Base-by-base conservation (phyloP, 1,139 yeast genomes). In the Hanseniaspora gamundiae region DNA sequence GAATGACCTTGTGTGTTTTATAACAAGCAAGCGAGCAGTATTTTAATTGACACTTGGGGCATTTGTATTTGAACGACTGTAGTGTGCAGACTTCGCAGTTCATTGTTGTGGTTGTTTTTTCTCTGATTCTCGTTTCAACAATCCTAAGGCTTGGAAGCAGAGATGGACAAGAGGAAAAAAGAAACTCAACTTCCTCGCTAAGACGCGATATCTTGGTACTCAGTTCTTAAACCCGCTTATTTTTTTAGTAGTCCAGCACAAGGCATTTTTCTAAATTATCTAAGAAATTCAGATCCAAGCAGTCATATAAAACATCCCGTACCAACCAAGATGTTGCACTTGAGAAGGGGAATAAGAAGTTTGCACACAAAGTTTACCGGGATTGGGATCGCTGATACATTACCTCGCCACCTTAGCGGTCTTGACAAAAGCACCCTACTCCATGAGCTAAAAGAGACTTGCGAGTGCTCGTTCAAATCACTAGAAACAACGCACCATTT, bases 11-110 rank as follows among this genome's bases (percentile, higher is more conserved):
- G 9, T 49, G 49, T 11, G 61, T 66, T 42, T 79, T 80, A 57
- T 71, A 80, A 51, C 88, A 80, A 1, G 47, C 51, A 10, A 80
- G 47, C 0, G 84, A 76, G 52, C 88, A 80, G 57, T 71, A 70
- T 33, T 54, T 53, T 3, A 62, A 49, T 0, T 55, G 51, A 51
- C 86, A 78, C 48, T 67, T 71, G 2, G 86, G 83, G 55, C 87
- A 80, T 52, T 71, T 78, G 58, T 79, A 80, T 52, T 75, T 77
- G 28, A 74, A 64, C 35, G 61, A 62, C 2, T 58, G 51, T 2
- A 43, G 54, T 2, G 52, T 43, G 52, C 84, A 78, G 7, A 78
- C 68, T 14, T 61, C 65, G 59, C 83, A 77, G 17, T 51, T 50
- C n/a, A 20, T 35, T 31, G 4, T 9, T 31, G 19, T 30, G n/a